Percentiles rank a stretch among this genome's conserved stretches.
Conservation (phyloP, 495 filamentous ascomycete species). For the Wilcoxina mikolae region DNA sequence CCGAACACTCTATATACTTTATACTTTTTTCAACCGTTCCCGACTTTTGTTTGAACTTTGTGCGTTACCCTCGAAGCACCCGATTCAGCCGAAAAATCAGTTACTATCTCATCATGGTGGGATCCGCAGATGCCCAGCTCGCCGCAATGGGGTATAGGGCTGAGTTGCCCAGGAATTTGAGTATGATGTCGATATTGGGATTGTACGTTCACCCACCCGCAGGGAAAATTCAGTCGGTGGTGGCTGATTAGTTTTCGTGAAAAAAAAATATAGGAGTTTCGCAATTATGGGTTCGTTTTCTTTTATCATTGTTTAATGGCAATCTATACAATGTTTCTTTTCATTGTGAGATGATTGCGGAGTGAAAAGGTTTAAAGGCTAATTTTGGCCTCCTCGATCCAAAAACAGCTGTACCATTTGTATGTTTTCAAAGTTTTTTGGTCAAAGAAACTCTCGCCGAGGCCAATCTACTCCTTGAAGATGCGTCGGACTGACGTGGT, state of each 20-base stretch:
- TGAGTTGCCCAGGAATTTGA: conserved; percentile 47
- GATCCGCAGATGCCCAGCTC: conserved; percentile 37
- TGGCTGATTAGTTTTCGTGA: background rate
- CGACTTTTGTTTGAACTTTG: no score
- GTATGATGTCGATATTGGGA: conserved; percentile 51
- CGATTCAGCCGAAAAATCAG: no score
- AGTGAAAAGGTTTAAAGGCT: background rate
- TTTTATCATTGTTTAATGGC: background rate
- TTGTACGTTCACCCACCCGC: conserved; percentile 32
- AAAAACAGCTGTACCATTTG: conserved; percentile 24
- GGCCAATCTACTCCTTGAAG: no score
- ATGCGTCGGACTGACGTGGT: no score
- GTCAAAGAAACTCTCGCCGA: background rate
- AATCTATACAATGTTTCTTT: background rate
- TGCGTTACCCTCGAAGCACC: no score
- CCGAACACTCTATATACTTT: no score
- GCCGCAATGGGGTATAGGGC: conserved; percentile 52
- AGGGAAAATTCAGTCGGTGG: background rate
- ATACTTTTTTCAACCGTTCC: no score
- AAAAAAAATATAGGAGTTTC: conserved; percentile 26
- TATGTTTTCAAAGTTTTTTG: conserved; percentile 13
- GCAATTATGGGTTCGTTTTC: conserved; percentile 29
- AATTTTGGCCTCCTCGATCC: conserved; percentile 1
- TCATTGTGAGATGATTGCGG: no score
- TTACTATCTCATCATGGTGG: background rate